Evolutionary conservation across 1,284 basidiomycete genomes (phyloP).

Genomic region (Termitomyces sp.): DNA sequence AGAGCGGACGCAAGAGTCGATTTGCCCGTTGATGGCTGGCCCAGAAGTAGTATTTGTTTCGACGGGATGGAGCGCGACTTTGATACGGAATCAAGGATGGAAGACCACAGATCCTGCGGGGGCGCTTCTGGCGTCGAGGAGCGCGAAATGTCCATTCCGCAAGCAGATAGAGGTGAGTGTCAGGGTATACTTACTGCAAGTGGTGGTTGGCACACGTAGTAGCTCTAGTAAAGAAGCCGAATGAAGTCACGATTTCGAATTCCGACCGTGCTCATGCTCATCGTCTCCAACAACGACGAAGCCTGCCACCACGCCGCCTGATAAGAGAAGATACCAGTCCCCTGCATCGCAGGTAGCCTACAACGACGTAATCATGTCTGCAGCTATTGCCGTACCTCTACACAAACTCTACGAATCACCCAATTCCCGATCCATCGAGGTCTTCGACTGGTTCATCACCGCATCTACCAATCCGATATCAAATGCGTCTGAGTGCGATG

Average conservation of each 20-base stretch:
- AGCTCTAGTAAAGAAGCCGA: too few species aligned
- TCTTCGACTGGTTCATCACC: conserved; percentile 61
- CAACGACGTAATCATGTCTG: conserved; percentile 29
- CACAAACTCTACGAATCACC: conserved; percentile 63
- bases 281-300: conserved; percentile 11
- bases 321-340: not conserved
- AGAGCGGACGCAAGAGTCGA: conserved; percentile 66
- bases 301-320: conserved; percentile 1
- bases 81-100: conserved; percentile 85
- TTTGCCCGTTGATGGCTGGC: conserved; percentile 74
- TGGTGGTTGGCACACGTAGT: not conserved
- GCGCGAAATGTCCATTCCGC: conserved; percentile 42
- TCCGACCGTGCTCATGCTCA: conserved; percentile 17
- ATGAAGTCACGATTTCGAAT: conserved; percentile 21
- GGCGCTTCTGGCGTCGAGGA: conserved; percentile 63
- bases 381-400: conserved; percentile 46
- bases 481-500: conserved; percentile 70
- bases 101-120: conserved; percentile 84
- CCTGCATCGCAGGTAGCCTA: conserved; percentile 7
- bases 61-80: conserved; percentile 79
- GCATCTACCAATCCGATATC: conserved; percentile 69
- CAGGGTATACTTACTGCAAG: too few species aligned
- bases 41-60: conserved; percentile 80
- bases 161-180: conserved; percentile 1
- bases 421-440: conserved; percentile 60